Base-by-base conservation (phyloP, 2,329 filamentous ascomycete species). In the Dryadomyces quercus-mongolicae region DNA sequence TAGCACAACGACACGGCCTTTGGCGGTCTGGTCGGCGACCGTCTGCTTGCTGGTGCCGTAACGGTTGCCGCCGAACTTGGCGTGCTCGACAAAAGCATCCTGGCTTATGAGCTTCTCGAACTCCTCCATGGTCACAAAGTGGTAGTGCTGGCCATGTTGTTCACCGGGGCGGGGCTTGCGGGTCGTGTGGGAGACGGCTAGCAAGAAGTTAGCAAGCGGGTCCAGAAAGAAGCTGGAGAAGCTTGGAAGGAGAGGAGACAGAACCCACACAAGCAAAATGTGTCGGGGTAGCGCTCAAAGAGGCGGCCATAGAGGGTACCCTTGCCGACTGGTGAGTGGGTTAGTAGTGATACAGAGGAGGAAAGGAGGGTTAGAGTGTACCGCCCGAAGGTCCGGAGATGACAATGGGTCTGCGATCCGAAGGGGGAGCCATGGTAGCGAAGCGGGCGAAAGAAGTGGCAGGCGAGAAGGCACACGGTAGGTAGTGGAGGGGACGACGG, bases 31-130 rank as follows among this genome's bases (percentile, higher is more conserved):
- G 63, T 88, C 81, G 31, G 57, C 59, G 18, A 60, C 54, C 43
- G 88, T 88, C 68, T 78, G 75, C 64, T 88, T 83, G 66, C 82
- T 88, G 5, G 90, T 95, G 55, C 91, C 91, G 71, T 96, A 96
- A 64, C 81, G 74, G 71, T 96, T 95, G 54, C 82, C 84, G 44
- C 89, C 84, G 67, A 95, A 96, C 67, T 85, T 74, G 54, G 91
- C 91, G 72, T 86, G 71, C 54, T 96, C 91, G 58, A 95, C 84
- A 69, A 96, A 95, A 12, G 83, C 86, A 54, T 80, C 75, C 56
- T 80, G 68, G n/a, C 69, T 74, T 54, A 89, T 81, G 57, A 93
- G 76, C 46, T 76, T 72, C 64, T 82, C 71, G 65, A 95, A 95
- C 3, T 76, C 74, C 10, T 80, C 77, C 67, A 76, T 79, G 20